Percentiles rank a stretch among this genome's conserved stretches.
Evolutionary conservation across 176 grass and related monocot genomes (phyloP).

Genomic region (Alopecurus myosuroides): DNA sequence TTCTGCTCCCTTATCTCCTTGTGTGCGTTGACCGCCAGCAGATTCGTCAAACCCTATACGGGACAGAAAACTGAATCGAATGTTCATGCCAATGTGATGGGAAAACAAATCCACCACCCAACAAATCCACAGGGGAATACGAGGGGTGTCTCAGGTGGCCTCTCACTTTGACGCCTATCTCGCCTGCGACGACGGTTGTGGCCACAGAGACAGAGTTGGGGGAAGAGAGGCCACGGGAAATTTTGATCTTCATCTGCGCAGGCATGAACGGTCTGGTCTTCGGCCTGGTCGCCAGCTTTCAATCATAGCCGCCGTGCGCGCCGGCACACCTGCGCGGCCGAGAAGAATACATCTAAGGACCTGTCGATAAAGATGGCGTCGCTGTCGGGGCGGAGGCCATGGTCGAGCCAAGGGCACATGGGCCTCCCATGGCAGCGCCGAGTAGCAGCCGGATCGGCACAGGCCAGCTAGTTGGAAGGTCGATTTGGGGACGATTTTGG

Average conservation of each 20-base stretch:
- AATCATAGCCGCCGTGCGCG: no score
- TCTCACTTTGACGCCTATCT: conserved; percentile 53
- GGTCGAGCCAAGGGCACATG: no score
- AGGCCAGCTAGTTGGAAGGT: no score
- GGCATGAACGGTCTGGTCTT: no score
- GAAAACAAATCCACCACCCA: neutral
- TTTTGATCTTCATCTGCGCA: neutral
- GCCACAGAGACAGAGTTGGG: neutral
- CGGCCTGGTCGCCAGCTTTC: no score
- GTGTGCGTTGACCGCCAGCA: conserved; percentile 86
- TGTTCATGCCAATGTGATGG: neutral
- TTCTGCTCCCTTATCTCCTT: conserved; percentile 95
- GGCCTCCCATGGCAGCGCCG: no score
- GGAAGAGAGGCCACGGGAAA: conserved; percentile 8
- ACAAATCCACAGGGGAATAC: neutral
- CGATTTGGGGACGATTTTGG: no score
- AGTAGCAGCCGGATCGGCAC: no score
- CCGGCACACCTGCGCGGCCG: no score
- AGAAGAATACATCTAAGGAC: no score
- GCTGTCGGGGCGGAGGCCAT: no score
- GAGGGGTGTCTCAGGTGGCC: neutral
- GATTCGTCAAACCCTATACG: conserved; percentile 89
- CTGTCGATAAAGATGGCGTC: no score
- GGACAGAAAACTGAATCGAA: neutral
- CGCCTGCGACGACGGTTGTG: conserved; percentile 4